phyloP scores from a whole-genome alignment of 352 stramenopile genomes.

The Proteromonas lacertae region DNA sequence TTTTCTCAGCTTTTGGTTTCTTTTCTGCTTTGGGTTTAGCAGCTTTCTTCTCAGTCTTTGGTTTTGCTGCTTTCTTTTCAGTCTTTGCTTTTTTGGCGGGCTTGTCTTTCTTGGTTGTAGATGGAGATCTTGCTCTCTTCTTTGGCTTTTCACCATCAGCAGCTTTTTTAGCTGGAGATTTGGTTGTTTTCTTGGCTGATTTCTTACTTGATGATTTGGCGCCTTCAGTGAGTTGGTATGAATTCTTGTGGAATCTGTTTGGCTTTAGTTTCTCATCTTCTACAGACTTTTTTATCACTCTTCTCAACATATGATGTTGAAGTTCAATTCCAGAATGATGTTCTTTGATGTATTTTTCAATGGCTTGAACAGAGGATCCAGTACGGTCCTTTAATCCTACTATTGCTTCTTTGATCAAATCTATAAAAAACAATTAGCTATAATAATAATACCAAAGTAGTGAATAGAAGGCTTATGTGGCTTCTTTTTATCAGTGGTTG shows the following conservation, averaged over 20 bases:
- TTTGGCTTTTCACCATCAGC: background rate
- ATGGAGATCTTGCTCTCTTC: background rate
- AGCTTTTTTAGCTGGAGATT: background rate
- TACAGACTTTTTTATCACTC: background rate
- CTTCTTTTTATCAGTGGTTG: no score
- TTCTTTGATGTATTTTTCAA: constrained; percentile 1
- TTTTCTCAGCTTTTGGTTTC: no score
- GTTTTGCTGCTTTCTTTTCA: no score
- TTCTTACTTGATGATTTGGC: background rate
- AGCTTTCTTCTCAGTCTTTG: no score
- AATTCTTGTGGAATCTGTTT: constrained; percentile 1
- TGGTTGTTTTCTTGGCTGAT: background rate
- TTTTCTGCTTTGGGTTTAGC: no score
- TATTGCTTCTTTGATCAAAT: constrained; percentile 1
- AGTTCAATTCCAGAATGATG: background rate
- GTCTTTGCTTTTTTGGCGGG: no score
- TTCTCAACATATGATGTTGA: background rate
- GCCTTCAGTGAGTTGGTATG: background rate
- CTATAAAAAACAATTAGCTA: no score
- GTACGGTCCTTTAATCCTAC: constrained; percentile 2
- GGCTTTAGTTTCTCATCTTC: no score
- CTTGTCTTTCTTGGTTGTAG: background rate
- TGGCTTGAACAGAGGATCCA: constrained; percentile 1
- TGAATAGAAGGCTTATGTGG: no score
- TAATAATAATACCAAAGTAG: no score